A percentile compares a stretch with the other conserved stretches of the same genome.
Conservation (phyloP, 2,329 filamentous ascomycete species). For the Herpotrichia juniperi region DNA sequence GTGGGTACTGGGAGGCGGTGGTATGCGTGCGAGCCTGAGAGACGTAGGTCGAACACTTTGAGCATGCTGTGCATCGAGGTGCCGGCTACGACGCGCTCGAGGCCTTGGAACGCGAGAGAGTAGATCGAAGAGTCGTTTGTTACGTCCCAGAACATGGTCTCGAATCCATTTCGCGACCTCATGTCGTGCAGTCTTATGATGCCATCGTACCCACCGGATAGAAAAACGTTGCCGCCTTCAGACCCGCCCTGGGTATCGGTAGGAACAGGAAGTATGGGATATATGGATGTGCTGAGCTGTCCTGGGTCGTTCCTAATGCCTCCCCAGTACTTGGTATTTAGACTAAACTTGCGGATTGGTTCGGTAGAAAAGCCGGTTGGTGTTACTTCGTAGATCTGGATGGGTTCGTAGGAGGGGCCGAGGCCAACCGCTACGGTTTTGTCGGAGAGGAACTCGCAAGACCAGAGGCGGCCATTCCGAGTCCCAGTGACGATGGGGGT, state of each 20-base stretch:
- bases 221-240: constrained; percentile 57
- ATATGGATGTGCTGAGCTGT: constrained; percentile 45
- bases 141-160: constrained; percentile 59
- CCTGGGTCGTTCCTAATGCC: constrained; percentile 30
- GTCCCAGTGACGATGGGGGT: constrained; percentile 16
- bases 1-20: constrained; percentile 23
- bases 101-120: constrained; percentile 62
- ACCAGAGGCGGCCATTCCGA: constrained; percentile 49
- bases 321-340: constrained; percentile 27
- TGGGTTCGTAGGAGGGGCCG: constrained; percentile 49
- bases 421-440: constrained; percentile 59
- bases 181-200: constrained; percentile 65
- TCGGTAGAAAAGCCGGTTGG: constrained; percentile 49
- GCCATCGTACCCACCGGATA: constrained; percentile 66
- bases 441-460: constrained; percentile 59
- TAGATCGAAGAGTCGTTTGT: constrained; percentile 66
- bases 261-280: constrained; percentile 52
- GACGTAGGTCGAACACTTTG: constrained; percentile 67
- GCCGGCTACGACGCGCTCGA: constrained; percentile 63
- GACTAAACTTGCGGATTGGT: constrained; percentile 47
- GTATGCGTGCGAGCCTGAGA: constrained; percentile 52
- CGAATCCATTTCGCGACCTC: constrained; percentile 56
- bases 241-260: constrained; percentile 34
- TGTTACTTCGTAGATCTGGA: constrained; percentile 58
- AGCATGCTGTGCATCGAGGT: constrained; percentile 63